These are phyloP conservation scores for Melaleuca quinquenervia DNA, from an alignment of 345 rosid species.

Conservation along the genomic window DNA sequence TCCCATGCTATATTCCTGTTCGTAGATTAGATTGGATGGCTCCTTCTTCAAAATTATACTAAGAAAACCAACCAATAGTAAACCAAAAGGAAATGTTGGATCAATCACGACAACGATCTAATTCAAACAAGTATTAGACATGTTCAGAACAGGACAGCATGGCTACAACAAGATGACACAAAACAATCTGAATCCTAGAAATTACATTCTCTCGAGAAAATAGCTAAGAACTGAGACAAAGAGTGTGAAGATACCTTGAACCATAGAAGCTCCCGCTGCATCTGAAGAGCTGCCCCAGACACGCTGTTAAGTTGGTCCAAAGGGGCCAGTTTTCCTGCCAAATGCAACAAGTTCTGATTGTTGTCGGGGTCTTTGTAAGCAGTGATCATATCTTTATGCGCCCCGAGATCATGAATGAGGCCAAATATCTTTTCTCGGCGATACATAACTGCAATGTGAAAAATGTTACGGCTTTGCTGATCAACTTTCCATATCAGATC, in stretches of 20 bases:
- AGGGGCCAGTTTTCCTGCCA: slow-evolving; percentile 4
- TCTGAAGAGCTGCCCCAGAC: slow-evolving; percentile 11
- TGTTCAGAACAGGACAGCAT: background rate
- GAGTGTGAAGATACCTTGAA: background rate
- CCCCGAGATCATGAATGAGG: background rate
- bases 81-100: background rate
- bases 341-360: slow-evolving; percentile 8
- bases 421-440: slow-evolving; percentile 7
- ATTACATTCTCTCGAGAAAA: background rate
- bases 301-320: background rate
- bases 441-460: slow-evolving; percentile 1
- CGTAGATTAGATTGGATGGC: background rate
- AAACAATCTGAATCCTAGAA: background rate
- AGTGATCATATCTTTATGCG: background rate
- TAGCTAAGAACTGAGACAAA: background rate
- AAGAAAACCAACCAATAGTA: background rate
- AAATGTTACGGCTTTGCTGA: slow-evolving; percentile 13
- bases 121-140: background rate
- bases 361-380: background rate
- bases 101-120: background rate
- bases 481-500: slow-evolving; percentile 23
- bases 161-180: background rate
- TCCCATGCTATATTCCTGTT: background rate
- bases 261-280: slow-evolving; percentile 8
- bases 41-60: background rate